A percentile compares a stretch with the other conserved stretches of the same genome.
Evolutionary conservation across 495 filamentous ascomycete genomes (phyloP).

Genomic region (Penicillium salamii): DNA sequence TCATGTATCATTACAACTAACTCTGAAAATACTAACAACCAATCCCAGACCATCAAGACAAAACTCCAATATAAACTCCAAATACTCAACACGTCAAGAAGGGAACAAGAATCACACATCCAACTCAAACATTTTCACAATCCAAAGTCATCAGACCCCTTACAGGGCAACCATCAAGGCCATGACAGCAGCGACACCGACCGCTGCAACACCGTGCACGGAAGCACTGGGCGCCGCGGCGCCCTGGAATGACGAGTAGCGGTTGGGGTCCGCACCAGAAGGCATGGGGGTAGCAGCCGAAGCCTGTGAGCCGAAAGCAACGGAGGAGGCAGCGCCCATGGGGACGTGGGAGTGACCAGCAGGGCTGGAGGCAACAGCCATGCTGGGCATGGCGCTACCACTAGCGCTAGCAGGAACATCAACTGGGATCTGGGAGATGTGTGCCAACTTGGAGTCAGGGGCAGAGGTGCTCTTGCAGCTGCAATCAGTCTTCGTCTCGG

Average conservation of each 20-base stretch:
- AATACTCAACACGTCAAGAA: background rate
- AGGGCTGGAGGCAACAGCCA: conserved; percentile 9
- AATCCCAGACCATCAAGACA: background rate
- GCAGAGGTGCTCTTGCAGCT: conserved; percentile 17
- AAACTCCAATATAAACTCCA: conserved; percentile 11
- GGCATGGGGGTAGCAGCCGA: conserved; percentile 16
- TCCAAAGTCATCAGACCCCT: too few relatives aligned
- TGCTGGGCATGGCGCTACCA: conserved; percentile 13
- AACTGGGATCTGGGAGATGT: conserved; percentile 27
- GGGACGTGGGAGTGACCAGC: conserved; percentile 9
- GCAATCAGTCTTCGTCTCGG: conserved; percentile 23
- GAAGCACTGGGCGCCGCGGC: conserved; percentile 12
- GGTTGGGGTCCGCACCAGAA: conserved; percentile 18
- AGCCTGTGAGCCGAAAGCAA: conserved; percentile 11
- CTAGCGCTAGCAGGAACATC: conserved; percentile 16
- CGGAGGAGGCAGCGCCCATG: conserved; percentile 15
- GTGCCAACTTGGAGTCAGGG: background rate
- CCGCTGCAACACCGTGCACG: conserved; percentile 11
- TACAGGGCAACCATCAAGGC: conserved; percentile 28
- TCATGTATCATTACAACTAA: conserved; percentile 20
- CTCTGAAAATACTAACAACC: background rate
- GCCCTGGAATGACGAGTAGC: conserved; percentile 22
- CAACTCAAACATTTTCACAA: background rate
- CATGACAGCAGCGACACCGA: conserved; percentile 27
- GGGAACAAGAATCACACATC: background rate